Conservation (phyloP, 352 stramenopile species). For the Phytophthora rubi region DNA sequence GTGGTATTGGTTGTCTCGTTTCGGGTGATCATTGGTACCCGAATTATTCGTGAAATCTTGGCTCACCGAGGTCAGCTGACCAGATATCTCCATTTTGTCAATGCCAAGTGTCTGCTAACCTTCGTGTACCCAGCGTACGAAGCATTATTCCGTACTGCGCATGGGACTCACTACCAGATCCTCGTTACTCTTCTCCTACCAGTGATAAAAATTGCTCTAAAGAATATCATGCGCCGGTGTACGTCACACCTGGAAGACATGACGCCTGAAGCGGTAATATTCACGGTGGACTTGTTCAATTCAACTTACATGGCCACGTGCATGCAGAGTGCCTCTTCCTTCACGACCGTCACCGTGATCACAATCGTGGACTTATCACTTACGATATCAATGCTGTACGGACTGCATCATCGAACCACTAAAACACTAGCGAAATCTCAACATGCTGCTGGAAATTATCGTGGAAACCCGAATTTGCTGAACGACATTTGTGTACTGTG, state of each 20-base stretch:
- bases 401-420: slow-evolving; percentile 9
- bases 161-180: slow-evolving; percentile 4
- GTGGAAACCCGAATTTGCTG: slow-evolving; percentile 3
- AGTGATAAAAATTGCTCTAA: slow-evolving; percentile 33
- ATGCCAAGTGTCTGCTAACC: not conserved
- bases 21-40: slow-evolving; percentile 7
- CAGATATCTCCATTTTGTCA: slow-evolving; percentile 10
- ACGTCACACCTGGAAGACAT: slow-evolving; percentile 23
- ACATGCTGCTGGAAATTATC: not conserved
- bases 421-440: not conserved
- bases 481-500: slow-evolving; percentile 1
- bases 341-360: not conserved
- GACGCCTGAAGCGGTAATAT: slow-evolving; percentile 23
- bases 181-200: slow-evolving; percentile 15
- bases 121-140: slow-evolving; percentile 23
- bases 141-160: slow-evolving; percentile 1
- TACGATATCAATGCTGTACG: slow-evolving; percentile 9
- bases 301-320: slow-evolving; percentile 19
- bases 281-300: slow-evolving; percentile 30
- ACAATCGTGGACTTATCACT: not conserved
- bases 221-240: slow-evolving; percentile 12
- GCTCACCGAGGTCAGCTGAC: slow-evolving; percentile 1
- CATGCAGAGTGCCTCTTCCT: slow-evolving; percentile 24
- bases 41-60: slow-evolving; percentile 15
- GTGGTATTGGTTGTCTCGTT: slow-evolving; percentile 11